A percentile compares a stretch with the other conserved stretches of the same genome.
These are phyloP conservation scores for Cubamyces sp. DNA, from an alignment of 768 basidiomycete species.

Conservation along the genomic window DNA sequence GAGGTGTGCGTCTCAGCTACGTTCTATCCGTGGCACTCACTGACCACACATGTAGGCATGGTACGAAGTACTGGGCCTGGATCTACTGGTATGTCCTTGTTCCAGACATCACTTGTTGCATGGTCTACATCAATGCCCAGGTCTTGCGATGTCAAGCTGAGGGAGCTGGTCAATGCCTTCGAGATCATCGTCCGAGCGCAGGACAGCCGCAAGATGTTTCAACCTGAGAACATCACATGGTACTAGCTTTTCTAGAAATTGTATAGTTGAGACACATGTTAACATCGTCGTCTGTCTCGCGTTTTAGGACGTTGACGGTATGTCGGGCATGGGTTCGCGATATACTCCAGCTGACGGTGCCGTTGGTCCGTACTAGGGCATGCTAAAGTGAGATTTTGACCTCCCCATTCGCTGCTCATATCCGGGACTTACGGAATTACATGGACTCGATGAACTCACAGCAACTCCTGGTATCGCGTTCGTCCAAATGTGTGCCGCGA, in stretches of 20 bases:
- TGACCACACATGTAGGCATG: slow-evolving; percentile 16
- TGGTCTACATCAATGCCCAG: neutral
- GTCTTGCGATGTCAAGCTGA: slow-evolving; percentile 26
- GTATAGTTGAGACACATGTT: neutral
- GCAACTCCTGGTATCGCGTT: slow-evolving; percentile 31
- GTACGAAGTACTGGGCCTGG: slow-evolving; percentile 31
- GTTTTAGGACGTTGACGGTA: neutral
- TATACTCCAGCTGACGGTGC: no score
- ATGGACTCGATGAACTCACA: neutral
- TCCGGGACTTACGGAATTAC: neutral
- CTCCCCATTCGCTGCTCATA: neutral
- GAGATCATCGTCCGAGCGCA: slow-evolving; percentile 25
- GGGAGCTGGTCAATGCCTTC: slow-evolving; percentile 21
- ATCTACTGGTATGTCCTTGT: slow-evolving; percentile 25
- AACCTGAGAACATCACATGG: slow-evolving; percentile 30
- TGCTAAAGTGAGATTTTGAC: slow-evolving; percentile 25
- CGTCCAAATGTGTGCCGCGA: slow-evolving; percentile 15
- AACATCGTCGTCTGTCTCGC: neutral
- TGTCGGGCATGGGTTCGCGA: neutral
- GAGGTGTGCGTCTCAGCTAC: slow-evolving; percentile 1
- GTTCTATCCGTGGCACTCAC: neutral
- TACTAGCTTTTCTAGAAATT: neutral
- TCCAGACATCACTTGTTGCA: neutral
- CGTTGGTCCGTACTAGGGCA: slow-evolving; percentile 17
- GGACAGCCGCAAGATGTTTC: slow-evolving; percentile 26